Base-by-base conservation (phyloP, 352 stramenopile genomes). In the Globisporangium nunn region DNA sequence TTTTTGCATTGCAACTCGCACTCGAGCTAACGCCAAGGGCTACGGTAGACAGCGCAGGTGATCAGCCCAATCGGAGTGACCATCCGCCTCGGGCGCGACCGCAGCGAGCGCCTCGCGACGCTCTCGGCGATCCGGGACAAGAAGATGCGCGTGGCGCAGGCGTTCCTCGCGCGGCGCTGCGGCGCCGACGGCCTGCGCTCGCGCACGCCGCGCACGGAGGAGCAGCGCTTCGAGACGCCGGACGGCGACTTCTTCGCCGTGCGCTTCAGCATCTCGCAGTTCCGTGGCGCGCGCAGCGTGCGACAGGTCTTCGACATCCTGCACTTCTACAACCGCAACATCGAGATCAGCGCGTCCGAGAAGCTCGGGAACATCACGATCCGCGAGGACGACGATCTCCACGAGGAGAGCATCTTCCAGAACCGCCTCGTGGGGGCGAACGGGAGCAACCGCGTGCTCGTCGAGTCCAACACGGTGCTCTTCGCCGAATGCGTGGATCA, bases 271-370 rank as follows among this genome's bases (percentile, higher is more conserved):
- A 67, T 81, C 28, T 69, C 76, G 12, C 74, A 78, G 59, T 75
- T 84, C 29, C 66, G 70, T 17, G 68, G 68, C 10, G 49, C 52
- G 0, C 18, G 23, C 0, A 77, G 60, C 37, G 60, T 81, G 4
- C 59, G 62, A 6, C 54, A 61, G 1, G 72, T 79, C 37, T 78
- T 73, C 45, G 72, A 81, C 14, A 61, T 62, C 4, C 59, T 75
- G 7, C 54, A 72, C 2, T 70, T 70, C 44, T 67, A 74, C 41
- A 63, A 68, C 23, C 58, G 61, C 29, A 78, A 81, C 43, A 68
- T 79, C 12, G 70, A 81, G 52, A 78, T 81, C 67, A 68, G 56
- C 53, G 70, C 78, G 51, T 77, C 70, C 29, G 72, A 81, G 44
- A 56, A 67, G 31, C 51, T 79, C 31, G 70, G 68, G 15, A 74